These are phyloP conservation scores for Didymellaceae sp. DNA, from an alignment of 2,329 filamentous ascomycete species.

Conservation along the genomic window DNA sequence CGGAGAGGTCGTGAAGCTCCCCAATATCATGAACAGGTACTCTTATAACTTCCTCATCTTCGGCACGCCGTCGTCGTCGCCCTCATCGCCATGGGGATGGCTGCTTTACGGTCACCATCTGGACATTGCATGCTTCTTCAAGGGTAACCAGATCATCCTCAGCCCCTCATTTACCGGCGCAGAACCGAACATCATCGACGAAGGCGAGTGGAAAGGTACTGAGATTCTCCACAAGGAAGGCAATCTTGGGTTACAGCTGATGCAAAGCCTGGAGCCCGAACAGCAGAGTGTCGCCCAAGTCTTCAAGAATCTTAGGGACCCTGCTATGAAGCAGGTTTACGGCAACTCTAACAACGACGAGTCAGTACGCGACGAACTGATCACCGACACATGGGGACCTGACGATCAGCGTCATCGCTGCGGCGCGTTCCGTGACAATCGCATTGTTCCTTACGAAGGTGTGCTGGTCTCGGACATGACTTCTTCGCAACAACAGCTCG, in stretches of 20 bases:
- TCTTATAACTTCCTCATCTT: constrained; percentile 80
- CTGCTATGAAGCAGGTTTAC: constrained; percentile 63
- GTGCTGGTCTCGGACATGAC: constrained; percentile 61
- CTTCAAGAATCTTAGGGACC: constrained; percentile 67
- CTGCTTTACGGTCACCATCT: constrained; percentile 81
- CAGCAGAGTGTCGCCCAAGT: constrained; percentile 61
- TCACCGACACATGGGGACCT: constrained; percentile 73
- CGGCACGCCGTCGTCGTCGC: constrained; percentile 62
- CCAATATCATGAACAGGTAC: constrained; percentile 72
- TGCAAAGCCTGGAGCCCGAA: constrained; percentile 65
- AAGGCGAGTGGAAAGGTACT: constrained; percentile 67
- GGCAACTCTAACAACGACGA: constrained; percentile 35
- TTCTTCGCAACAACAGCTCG: constrained; percentile 57
- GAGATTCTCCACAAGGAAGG: constrained; percentile 72
- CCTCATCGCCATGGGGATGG: constrained; percentile 69
- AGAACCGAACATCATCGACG: constrained; percentile 77
- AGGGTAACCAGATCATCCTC: constrained; percentile 69
- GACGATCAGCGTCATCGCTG: constrained; percentile 81
- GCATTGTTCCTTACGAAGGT: constrained; percentile 75
- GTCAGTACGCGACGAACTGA: constrained; percentile 46
- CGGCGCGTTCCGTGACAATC: constrained; percentile 80
- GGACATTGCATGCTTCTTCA: constrained; percentile 74
- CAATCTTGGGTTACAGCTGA: constrained; percentile 67
- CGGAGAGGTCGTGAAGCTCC: constrained; percentile 68
- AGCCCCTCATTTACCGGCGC: constrained; percentile 81